These are phyloP conservation scores for Filobasidium wieringae DNA, from an alignment of 768 basidiomycete genomes.

Conservation along the genomic window DNA sequence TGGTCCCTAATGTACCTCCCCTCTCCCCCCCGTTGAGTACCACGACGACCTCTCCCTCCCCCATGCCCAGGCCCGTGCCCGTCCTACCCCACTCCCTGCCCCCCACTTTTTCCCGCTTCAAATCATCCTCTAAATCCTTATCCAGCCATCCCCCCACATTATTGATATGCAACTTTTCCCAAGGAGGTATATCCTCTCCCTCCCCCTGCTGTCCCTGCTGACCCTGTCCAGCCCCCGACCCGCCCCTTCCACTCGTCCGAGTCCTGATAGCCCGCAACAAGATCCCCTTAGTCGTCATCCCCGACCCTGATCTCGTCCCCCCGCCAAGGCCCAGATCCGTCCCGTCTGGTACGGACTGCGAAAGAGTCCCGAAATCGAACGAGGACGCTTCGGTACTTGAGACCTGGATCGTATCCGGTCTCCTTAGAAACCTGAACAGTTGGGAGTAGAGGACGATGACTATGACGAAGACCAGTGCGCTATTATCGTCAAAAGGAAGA, in stretches of 20 bases:
- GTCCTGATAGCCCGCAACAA: neutral
- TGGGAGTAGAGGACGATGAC: constrained; percentile 27
- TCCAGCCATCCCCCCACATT: neutral
- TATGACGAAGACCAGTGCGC: constrained; percentile 30
- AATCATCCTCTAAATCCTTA: neutral
- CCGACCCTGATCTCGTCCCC: neutral
- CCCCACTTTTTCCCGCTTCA: too few species aligned
- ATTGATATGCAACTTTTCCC: constrained; percentile 12
- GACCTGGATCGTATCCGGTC: constrained; percentile 34
- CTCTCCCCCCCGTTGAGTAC: neutral
- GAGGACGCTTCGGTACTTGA: constrained; percentile 8
- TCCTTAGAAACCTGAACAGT: constrained; percentile 29
- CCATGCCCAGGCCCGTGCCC: too few species aligned
- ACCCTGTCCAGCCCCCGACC: neutral
- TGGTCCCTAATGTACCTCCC: neutral
- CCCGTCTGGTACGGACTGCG: neutral
- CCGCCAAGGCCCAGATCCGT: neutral
- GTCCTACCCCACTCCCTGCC: too few species aligned
- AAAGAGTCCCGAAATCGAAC: neutral
- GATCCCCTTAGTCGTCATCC: neutral
- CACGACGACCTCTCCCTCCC: too few species aligned
- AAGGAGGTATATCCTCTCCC: constrained; percentile 3
- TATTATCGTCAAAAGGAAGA: too few species aligned
- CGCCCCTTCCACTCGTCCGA: neutral
- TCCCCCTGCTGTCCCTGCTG: neutral